Conservation (phyloP, 2,329 filamentous ascomycete species). For the Cladosporium sp. region DNA sequence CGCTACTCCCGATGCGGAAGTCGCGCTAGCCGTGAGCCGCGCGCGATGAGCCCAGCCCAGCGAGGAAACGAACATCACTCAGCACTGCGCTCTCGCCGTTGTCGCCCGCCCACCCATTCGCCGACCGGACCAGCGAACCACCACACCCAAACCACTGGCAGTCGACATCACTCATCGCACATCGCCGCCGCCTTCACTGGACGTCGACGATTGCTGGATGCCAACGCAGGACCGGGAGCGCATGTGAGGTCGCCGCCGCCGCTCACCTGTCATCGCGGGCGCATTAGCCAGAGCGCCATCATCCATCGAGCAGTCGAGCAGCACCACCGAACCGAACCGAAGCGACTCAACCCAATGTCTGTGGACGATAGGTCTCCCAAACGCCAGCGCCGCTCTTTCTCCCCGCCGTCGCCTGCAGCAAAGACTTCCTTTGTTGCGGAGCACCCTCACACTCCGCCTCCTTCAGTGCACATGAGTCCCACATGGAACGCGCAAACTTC, state of each 20-base stretch:
- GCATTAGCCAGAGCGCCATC: not conserved
- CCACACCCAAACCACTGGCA: not conserved
- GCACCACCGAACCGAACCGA: not conserved
- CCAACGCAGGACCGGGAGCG: not conserved
- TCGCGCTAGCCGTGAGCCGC: not conserved
- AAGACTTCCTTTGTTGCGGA: constrained; percentile 34
- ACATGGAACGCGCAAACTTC: constrained; percentile 35
- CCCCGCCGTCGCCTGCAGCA: constrained; percentile 40
- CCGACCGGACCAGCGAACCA: not conserved
- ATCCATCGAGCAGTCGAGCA: too few species aligned
- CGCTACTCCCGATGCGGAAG: not conserved
- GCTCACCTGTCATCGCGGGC: not conserved
- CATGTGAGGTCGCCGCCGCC: constrained; percentile 7
- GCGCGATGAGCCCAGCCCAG: constrained; percentile 3
- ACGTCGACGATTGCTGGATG: constrained; percentile 10
- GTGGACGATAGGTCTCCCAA: constrained; percentile 32
- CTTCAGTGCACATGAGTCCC: constrained; percentile 45
- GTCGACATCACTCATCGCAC: not conserved
- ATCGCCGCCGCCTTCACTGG: constrained; percentile 13
- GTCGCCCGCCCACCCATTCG: not conserved
- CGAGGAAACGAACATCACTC: constrained; percentile 5
- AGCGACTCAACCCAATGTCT: constrained; percentile 25
- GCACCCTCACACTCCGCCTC: constrained; percentile 44
- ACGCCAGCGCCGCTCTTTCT: constrained; percentile 39
- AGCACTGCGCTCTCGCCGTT: not conserved